Evolutionary conservation across 192 early-diverging fungal genomes (phyloP), one percentile per base, ranked within the genome.

Genomic region (Paraglomus occultum): DNA sequence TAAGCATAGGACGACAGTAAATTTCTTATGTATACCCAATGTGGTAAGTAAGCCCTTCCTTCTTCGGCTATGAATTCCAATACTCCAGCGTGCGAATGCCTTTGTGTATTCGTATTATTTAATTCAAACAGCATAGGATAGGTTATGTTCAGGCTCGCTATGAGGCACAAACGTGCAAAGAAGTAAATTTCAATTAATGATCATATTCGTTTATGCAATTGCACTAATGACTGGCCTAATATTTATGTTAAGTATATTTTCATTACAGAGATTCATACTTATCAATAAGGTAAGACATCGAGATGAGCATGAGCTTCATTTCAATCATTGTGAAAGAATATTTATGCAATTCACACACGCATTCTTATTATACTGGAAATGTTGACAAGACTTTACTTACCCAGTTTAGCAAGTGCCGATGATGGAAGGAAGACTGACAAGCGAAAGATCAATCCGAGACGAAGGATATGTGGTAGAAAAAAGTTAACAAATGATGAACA

Each of bases 21-120:
- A 22, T 46, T 46, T 40, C 38, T 38, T 43, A 18, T 44, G 51
- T 55, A 17, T 80, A 94, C 90, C 97, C 97, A 99, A 49, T 93
- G 91, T 57, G 97, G 97, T 50, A 99, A 73, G 74, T 97, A 99
- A 8, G 88, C 90, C 8, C 92, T 79, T 40, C 97, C 97, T 81
- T 98, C 95, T 75, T 97, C 96, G 10, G 97, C 96, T 44, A 91
- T 95, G 73, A 99, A 99, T 81, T 99, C 96, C 8, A 99, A 86
- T 8, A 99, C 97, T 69, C 97, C 97, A 31, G 95, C 94, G 68
- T 99, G 95, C 15, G 96, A 90, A 51, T 83, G 77, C 62, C 71
- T 82, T 1, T 78, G 76, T 18, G 80, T 68, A 6, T 75, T 69
- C 52, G 81, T 82, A 74, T 90, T 93, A 10, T 84, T 82, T 47